Evolutionary conservation across 768 basidiomycete species (phyloP), one percentile per base, ranked within the genome.

Genomic region (Gloeopeniophorella convolvens): DNA sequence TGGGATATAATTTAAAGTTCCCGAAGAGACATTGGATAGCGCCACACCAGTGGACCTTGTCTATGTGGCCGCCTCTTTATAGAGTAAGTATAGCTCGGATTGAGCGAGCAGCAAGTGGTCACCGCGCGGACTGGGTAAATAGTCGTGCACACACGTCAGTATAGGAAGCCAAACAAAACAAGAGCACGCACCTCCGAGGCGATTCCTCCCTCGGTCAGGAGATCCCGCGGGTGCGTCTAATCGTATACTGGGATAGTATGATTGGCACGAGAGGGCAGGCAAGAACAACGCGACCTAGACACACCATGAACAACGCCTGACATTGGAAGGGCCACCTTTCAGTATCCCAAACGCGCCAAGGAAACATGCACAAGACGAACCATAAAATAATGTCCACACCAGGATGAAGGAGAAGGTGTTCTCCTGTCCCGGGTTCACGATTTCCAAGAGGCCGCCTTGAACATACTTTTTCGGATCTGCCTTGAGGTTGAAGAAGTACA

Each of bases 301-400:
- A 32, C 30, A 48, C 42, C 75, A 57, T 77, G 76, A 24, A 78
- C 72, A 45, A 78, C 67, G 13, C 74, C 77, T 68, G 50, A 42
- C 40, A 53, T 47, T 40, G 35, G 34, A 57, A 32, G 28, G 45
- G 44, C 31, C 16, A 13, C 41, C 36, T 37, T 47, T 51, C 34
- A 54, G 48, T 42, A 23, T 56, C 45, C 48, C 42, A 35, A 42
- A 44, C 26, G 31, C 37, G 52, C 45, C 23, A 34, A 31, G 32
- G 20, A 9, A 18, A 30, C 11, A 37, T 47, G 36, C 30, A 27
- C 26, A 27, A 20, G 12, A 68, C 85, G 51, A 59, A 90, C 89
- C 93, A 65, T 89, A 95, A 65, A 93, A 88, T 48, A 95, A 70
- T 30, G 93, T 97, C 93, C 93, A 97, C 18, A 87, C 84, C 24